Evolutionary conservation across 192 early-diverging fungal species (phyloP), one percentile per base, ranked within the genome.

Genomic region (Backusella sp.): DNA sequence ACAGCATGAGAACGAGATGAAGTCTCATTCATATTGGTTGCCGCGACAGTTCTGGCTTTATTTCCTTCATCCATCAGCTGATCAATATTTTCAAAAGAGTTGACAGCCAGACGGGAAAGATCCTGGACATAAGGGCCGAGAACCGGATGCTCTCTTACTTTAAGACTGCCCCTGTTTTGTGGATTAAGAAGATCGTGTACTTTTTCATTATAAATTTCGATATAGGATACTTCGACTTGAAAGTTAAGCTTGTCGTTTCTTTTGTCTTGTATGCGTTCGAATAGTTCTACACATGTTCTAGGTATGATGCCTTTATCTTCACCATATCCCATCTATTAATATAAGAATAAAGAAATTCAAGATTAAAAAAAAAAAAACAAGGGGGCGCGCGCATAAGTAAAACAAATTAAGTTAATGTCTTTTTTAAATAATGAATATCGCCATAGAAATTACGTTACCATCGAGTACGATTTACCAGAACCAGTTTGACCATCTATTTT

Each of bases 11-110:
- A 92, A 59, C 96, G 90, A 81, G 91, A 93, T 36, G 95, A 97
- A 11, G 90, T 90, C 66, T 93, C 96, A 83, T 98, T 98, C 95
- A 97, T 96, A 71, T 95, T 93, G 32, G 97, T 98, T 9, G 95
- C 88, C 1, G 96, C 97, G 8, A 96, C 94, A 1, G 95, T 97
- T 67, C 93, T 85, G 76, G 90, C 92, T 84, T 92, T 92, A 80
- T 93, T 94, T 67, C 92, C 93, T 84, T 90, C 89, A 72, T 89
- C 89, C 89, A 95, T 93, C 39, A 95, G 81, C 70, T 83, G 87
- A 26, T 88, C 85, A 46, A 95, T 90, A 66, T 93, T 90, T 28
- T 77, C 82, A 77, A 90, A 90, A 6, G 92, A 89, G 19, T 85
- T 90, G 6, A 97, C 95, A 17, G 94, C 90, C 9, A 97, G 85